phyloP scores from a whole-genome alignment of 2,329 filamentous ascomycete genomes.

The Aspergillus tanneri region DNA sequence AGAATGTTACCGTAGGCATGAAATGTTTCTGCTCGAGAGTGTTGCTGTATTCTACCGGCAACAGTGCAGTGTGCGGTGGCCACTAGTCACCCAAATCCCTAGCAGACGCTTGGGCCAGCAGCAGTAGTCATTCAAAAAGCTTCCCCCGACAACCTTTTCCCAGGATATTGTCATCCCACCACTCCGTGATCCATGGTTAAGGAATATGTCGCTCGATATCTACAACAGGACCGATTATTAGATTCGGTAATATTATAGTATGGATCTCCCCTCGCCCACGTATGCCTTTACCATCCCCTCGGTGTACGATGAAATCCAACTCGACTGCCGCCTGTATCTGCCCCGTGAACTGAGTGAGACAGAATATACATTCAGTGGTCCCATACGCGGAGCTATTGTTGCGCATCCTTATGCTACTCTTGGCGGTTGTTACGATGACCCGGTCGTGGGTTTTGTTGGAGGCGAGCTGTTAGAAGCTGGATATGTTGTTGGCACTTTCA shows the following conservation, averaged over 20 bases:
- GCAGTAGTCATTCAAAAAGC: background rate
- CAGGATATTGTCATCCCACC: too few relatives aligned
- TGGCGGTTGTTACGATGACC: conserved; percentile 82
- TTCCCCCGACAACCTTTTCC: too few relatives aligned
- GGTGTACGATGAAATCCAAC: conserved; percentile 69
- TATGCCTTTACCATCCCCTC: conserved; percentile 77
- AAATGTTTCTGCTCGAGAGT: too few relatives aligned
- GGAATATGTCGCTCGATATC: background rate
- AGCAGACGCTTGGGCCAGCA: background rate
- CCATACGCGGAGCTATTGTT: conserved; percentile 61
- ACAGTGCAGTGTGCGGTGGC: too few relatives aligned
- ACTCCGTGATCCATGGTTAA: background rate
- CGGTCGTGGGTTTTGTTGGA: conserved; percentile 67
- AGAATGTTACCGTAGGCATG: too few relatives aligned
- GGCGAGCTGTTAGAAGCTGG: conserved; percentile 66
- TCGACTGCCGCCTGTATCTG: conserved; percentile 84
- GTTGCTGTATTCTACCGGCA: too few relatives aligned
- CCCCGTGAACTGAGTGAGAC: conserved; percentile 44
- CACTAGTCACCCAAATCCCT: too few relatives aligned
- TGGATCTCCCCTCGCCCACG: conserved; percentile 36
- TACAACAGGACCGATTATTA: background rate
- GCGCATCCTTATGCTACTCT: conserved; percentile 90
- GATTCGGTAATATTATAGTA: conserved; percentile 12
- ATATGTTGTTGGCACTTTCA: conserved; percentile 82
- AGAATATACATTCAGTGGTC: conserved; percentile 29